Conservation (phyloP, 768 basidiomycete genomes). For the Phlegmacium glaucopus region DNA sequence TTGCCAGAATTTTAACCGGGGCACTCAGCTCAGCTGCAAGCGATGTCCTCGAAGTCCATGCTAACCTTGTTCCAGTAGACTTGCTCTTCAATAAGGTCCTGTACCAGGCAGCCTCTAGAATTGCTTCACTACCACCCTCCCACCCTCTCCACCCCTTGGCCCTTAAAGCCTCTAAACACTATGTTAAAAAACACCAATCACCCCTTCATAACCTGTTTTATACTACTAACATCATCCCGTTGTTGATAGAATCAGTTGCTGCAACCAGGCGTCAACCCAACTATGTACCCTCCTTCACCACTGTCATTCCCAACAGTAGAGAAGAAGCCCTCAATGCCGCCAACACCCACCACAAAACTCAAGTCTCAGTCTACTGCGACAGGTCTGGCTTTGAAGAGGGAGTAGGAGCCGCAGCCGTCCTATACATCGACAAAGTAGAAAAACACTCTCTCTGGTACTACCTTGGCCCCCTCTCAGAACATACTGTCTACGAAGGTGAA, state of each 20-base stretch:
- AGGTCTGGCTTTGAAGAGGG: conserved; percentile 11
- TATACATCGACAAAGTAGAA: neutral
- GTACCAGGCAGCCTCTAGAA: conserved; percentile 12
- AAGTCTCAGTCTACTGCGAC: conserved; percentile 13
- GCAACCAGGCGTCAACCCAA: neutral
- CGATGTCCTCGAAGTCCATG: conserved; percentile 18
- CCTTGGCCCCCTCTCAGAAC: conserved; percentile 3
- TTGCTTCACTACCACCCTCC: conserved; percentile 15
- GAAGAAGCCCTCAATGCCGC: conserved; percentile 8
- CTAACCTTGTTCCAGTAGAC: conserved; percentile 17
- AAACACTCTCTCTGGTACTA: neutral
- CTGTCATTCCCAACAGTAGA: conserved; percentile 4
- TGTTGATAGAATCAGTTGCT: conserved; percentile 8
- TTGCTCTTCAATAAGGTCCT: conserved; percentile 11
- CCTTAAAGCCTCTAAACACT: neutral
- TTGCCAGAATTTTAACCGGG: conserved; percentile 11
- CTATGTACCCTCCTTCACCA: neutral
- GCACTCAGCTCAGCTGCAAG: conserved; percentile 12
- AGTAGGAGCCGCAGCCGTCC: conserved; percentile 12
- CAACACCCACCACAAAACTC: conserved; percentile 1
- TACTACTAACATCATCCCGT: neutral
- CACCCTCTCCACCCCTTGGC: conserved; percentile 17
- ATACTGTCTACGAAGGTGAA: conserved; percentile 10
- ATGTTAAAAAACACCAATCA: conserved; percentile 4
- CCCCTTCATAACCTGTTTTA: conserved; percentile 1